Evolutionary conservation across 2,329 filamentous ascomycete species (phyloP).

Genomic region (Fonsecaea monophora): DNA sequence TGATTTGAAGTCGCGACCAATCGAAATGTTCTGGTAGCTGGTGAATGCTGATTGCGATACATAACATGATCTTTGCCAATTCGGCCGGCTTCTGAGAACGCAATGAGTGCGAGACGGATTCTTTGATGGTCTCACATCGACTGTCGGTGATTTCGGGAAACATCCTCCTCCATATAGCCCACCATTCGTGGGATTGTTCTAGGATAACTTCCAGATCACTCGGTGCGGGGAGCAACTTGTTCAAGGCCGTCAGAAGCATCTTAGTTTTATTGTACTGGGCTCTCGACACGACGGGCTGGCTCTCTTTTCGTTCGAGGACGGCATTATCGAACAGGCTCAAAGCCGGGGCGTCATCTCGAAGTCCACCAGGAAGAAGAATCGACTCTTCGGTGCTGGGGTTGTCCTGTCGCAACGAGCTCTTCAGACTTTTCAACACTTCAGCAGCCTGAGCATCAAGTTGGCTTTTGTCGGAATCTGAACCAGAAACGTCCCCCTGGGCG

Average conservation of each 20-base stretch:
- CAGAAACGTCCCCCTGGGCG: slow-evolving; percentile 2
- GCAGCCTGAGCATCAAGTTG: slow-evolving; percentile 41
- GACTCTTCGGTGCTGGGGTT: slow-evolving; percentile 31
- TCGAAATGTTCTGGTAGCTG: slow-evolving; percentile 50
- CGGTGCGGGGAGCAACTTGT: slow-evolving; percentile 46
- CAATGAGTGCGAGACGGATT: slow-evolving; percentile 49
- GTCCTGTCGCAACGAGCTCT: slow-evolving; percentile 32
- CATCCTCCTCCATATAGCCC: slow-evolving; percentile 45
- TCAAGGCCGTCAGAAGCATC: slow-evolving; percentile 40
- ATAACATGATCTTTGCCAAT: slow-evolving; percentile 53
- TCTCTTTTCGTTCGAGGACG: slow-evolving; percentile 45
- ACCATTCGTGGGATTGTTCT: slow-evolving; percentile 43
- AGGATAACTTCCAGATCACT: slow-evolving; percentile 46
- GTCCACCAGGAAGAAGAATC: slow-evolving; percentile 38
- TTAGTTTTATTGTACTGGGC: slow-evolving; percentile 42
- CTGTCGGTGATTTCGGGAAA: slow-evolving; percentile 45
- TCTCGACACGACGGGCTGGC: slow-evolving; percentile 39
- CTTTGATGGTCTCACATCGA: slow-evolving; percentile 39
- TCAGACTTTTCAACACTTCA: slow-evolving; percentile 41
- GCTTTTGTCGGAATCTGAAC: slow-evolving; percentile 24
- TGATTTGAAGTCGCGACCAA: slow-evolving; percentile 46
- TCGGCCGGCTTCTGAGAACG: slow-evolving; percentile 48
- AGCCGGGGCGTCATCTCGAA: slow-evolving; percentile 47
- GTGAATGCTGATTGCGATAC: slow-evolving; percentile 53
- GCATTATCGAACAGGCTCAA: slow-evolving; percentile 50